phyloP scores from a whole-genome alignment of 129 eudicot genomes.

The Lonicera japonica region DNA sequence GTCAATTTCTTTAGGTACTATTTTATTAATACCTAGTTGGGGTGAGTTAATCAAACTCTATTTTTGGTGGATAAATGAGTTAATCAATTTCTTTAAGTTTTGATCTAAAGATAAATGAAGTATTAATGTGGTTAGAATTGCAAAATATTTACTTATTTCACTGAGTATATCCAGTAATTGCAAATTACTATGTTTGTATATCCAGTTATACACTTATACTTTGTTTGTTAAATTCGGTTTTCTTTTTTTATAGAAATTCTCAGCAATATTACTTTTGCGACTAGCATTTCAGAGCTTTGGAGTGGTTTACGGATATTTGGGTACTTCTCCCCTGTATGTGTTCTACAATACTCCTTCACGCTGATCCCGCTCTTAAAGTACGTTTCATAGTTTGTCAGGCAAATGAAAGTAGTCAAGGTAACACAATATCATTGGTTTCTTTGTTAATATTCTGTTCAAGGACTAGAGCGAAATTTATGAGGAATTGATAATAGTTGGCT shows the following conservation, averaged over 20 bases:
- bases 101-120: neutral
- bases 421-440: no score
- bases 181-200: neutral
- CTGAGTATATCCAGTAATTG: neutral
- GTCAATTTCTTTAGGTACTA: neutral
- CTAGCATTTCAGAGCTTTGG: conserved; percentile 94
- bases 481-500: no score
- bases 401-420: conserved; percentile 98
- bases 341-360: conserved; percentile 91
- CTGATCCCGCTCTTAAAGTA: conserved; percentile 88
- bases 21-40: neutral
- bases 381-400: conserved; percentile 94
- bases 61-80: neutral
- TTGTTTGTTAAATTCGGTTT: neutral
- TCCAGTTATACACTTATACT: no score
- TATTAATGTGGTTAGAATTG: neutral
- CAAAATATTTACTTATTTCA: neutral
- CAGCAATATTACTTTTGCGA: conserved; percentile 65
- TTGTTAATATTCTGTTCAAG: no score
- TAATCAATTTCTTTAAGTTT: no score
- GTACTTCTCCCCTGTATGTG: conserved; percentile 96
- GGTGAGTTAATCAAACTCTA: neutral
- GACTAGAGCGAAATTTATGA: no score
- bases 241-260: conserved; percentile 55
- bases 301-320: conserved; percentile 95